Evolutionary conservation across 1,284 basidiomycete species (phyloP).

Genomic region (Agaricales sp.): DNA sequence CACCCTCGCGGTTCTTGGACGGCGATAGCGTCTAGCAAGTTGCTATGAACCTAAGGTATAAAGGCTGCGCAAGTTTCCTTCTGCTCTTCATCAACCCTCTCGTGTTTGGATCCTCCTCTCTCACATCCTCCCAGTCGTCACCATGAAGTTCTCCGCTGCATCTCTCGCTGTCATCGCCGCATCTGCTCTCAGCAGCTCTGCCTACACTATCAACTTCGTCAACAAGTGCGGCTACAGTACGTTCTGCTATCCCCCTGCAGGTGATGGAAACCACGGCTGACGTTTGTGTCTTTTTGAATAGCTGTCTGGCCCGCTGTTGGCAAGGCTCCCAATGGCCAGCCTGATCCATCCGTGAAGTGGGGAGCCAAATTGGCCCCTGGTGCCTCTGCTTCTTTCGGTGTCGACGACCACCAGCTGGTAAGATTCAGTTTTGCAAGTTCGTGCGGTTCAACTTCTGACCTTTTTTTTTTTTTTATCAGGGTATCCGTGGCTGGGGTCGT

Average conservation of each 20-base stretch:
- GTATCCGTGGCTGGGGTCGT: conserved; percentile 13
- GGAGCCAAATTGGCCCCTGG: conserved; percentile 6
- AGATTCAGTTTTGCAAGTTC: neutral
- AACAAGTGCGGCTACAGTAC: conserved; percentile 11
- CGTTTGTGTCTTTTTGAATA: neutral
- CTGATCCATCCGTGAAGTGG: conserved; percentile 9
- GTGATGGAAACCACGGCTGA: neutral
- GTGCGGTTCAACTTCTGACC: no score
- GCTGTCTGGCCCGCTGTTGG: conserved; percentile 14
- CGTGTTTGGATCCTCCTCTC: no score
- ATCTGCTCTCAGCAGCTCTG: conserved; percentile 7
- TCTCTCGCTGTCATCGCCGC: conserved; percentile 5
- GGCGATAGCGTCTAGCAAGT: no score
- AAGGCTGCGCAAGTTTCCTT: no score
- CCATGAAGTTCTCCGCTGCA: conserved; percentile 7
- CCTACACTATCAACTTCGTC: conserved; percentile 10
- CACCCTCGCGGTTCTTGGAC: no score
- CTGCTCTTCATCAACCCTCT: no score
- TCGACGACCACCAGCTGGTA: conserved; percentile 8
- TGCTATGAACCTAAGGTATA: no score
- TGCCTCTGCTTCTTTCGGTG: conserved; percentile 2
- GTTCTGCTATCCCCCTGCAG: neutral
- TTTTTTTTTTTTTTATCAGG: conserved; percentile 2
- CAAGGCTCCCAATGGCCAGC: conserved; percentile 10
- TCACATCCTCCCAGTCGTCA: no score